phyloP scores from a whole-genome alignment of 192 early-diverging fungal species.

The Coemansia guatemalensis region DNA sequence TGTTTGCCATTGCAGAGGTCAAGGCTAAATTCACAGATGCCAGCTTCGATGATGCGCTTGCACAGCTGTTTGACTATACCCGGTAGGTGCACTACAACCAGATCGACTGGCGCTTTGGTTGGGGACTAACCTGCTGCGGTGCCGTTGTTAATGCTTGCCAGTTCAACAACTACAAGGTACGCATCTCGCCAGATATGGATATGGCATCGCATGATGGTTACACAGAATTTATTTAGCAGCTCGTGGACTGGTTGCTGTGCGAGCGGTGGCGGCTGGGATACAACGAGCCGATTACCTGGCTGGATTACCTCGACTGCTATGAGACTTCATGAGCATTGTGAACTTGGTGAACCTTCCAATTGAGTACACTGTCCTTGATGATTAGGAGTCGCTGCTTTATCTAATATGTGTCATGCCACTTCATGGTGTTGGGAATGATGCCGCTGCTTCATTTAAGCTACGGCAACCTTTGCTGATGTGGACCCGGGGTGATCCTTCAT shows the following conservation, averaged over 20 bases:
- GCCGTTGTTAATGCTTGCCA: neutral
- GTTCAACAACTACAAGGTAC: conserved; percentile 1
- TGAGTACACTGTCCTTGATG: too few species aligned
- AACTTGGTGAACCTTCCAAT: too few species aligned
- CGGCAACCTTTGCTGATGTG: too few species aligned
- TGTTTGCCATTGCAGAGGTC: neutral
- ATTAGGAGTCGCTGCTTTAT: too few species aligned
- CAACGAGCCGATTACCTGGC: too few species aligned
- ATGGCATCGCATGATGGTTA: neutral
- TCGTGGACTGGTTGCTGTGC: neutral
- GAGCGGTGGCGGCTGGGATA: too few species aligned
- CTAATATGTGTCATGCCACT: too few species aligned
- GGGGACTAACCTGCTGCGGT: conserved; percentile 7
- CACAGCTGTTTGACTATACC: conserved; percentile 3
- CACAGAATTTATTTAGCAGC: neutral
- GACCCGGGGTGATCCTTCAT: too few species aligned
- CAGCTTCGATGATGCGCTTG: neutral
- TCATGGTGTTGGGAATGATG: too few species aligned
- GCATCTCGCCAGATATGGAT: neutral
- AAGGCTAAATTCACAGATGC: neutral
- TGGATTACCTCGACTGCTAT: too few species aligned
- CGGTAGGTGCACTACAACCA: conserved; percentile 1
- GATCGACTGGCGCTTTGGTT: conserved; percentile 3
- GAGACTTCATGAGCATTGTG: too few species aligned
- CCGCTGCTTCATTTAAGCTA: too few species aligned